Percentiles rank a stretch among this genome's conserved stretches.
Conservation (phyloP, 345 rosid species). For the Citrus sinensis region DVS_A1.0 CM039167.1:24342501-24343000, state of each 20-base stretch:
- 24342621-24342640: neutral
- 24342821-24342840: no score
- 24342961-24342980: no score
- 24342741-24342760: constrained; percentile 20
- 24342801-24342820: no score
- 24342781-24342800: no score
- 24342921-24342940: no score
- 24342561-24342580: neutral
- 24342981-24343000: no score
- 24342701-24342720: constrained; percentile 20
- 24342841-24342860: no score
- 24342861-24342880: no score
- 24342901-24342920: no score
- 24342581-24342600: neutral
- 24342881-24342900: no score
- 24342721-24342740: constrained; percentile 26
- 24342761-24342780: constrained; percentile 15
- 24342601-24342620: no score
- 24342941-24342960: no score
- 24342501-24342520: constrained; percentile 15
- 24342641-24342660: constrained; percentile 16
- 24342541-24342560: constrained; percentile 22
- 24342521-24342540: constrained; percentile 16
- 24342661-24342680: constrained; percentile 22
- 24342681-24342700: constrained; percentile 18